These are phyloP conservation scores for Hortaea werneckii DNA, from an alignment of 2,329 filamentous ascomycete species.

Conservation along the genomic window DNA sequence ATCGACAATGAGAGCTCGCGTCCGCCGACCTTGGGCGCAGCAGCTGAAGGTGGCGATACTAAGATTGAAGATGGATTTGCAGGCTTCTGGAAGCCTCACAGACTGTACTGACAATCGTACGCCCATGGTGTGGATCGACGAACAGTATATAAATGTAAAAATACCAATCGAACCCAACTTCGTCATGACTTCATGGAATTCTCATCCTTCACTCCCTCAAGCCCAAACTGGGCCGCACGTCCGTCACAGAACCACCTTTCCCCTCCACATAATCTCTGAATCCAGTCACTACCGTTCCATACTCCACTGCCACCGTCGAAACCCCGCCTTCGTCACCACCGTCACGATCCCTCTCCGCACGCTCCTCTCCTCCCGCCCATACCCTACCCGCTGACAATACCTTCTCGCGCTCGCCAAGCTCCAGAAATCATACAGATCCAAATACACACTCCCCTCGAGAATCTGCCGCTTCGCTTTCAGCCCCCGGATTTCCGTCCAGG, in stretches of 20 bases:
- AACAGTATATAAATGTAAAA: too few species aligned
- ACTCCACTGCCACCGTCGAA: slow-evolving; percentile 8
- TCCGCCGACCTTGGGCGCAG: not conserved
- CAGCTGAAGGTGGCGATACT: not conserved
- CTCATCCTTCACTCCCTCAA: too few species aligned
- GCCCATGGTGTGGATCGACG: too few species aligned
- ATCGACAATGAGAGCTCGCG: slow-evolving; percentile 1
- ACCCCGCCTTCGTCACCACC: slow-evolving; percentile 2
- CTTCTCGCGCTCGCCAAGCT: slow-evolving; percentile 10
- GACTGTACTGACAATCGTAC: slow-evolving; percentile 29
- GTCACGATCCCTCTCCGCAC: slow-evolving; percentile 8
- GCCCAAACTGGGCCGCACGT: too few species aligned
- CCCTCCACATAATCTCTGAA: not conserved
- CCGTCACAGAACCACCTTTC: too few species aligned
- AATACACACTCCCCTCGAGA: slow-evolving; percentile 3
- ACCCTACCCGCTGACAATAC: slow-evolving; percentile 6
- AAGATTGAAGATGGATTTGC: slow-evolving; percentile 11
- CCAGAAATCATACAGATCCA: slow-evolving; percentile 7
- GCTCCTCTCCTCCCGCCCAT: not conserved
- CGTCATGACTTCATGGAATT: too few species aligned
- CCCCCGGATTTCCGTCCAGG: slow-evolving; percentile 5
- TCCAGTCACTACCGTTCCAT: not conserved
- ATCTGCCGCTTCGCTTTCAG: slow-evolving; percentile 4
- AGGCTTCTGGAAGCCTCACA: slow-evolving; percentile 37
- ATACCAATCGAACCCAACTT: too few species aligned